phyloP scores from a whole-genome alignment of 345 rosid genomes.

The Populus alba region DNA sequence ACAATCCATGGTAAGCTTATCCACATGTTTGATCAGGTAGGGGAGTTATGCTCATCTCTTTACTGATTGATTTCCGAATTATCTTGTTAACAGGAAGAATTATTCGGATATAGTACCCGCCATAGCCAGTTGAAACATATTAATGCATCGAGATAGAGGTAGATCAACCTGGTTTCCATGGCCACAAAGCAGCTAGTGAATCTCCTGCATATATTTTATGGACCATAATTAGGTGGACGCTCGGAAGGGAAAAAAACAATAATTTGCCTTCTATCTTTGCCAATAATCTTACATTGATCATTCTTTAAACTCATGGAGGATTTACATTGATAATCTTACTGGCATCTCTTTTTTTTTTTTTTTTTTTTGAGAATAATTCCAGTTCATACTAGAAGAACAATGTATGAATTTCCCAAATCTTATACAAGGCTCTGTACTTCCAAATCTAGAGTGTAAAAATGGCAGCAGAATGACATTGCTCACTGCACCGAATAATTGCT shows the following conservation, averaged over 20 bases:
- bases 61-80: too few species aligned
- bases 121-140: too few species aligned
- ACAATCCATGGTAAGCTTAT: too few species aligned
- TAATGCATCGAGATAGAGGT: background rate
- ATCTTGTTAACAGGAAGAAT: too few species aligned
- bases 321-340: too few species aligned
- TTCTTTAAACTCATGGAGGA: background rate
- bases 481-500: slow-evolving; percentile 26
- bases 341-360: too few species aligned
- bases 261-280: too few species aligned
- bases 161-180: background rate
- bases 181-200: background rate
- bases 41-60: too few species aligned
- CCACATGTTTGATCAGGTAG: too few species aligned
- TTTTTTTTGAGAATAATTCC: background rate
- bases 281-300: background rate
- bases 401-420: background rate
- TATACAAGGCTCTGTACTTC: background rate
- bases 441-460: background rate
- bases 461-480: slow-evolving; percentile 4
- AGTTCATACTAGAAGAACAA: background rate
- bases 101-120: too few species aligned
- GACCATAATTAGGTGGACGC: background rate
- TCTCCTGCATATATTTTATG: background rate
- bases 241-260: background rate